Evolutionary conservation across 768 basidiomycete species (phyloP).

Genomic region (Mycena venus): DNA sequence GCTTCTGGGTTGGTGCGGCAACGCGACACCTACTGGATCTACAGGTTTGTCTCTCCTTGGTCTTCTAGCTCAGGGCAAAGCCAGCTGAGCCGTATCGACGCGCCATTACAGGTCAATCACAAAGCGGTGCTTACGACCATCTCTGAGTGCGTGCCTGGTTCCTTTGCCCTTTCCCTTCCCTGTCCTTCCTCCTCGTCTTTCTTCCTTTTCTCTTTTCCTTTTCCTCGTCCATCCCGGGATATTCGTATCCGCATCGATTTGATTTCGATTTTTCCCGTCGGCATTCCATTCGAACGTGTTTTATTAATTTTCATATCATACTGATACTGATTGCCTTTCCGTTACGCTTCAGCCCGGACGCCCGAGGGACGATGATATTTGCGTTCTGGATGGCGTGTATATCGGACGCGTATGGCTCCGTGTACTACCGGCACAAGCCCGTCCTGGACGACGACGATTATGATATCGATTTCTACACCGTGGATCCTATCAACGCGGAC

Average conservation of each 20-base stretch:
- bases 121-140: constrained; percentile 83
- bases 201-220: neutral
- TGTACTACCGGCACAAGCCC: constrained; percentile 89
- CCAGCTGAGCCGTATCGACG: constrained; percentile 10
- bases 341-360: constrained; percentile 67
- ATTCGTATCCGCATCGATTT: no score
- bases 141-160: constrained; percentile 57
- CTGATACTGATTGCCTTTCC: constrained; percentile 14
- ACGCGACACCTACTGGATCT: constrained; percentile 86
- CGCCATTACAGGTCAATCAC: constrained; percentile 78
- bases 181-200: neutral
- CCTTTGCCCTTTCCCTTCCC: neutral
- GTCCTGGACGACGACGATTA: constrained; percentile 91
- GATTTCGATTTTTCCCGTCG: no score
- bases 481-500: constrained; percentile 69
- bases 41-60: constrained; percentile 72
- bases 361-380: constrained; percentile 87
- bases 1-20: constrained; percentile 86
- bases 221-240: no score
- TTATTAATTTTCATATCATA: no score
- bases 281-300: no score
- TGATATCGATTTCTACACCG: constrained; percentile 90
- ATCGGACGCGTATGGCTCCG: constrained; percentile 85
- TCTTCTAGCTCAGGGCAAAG: neutral
- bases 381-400: constrained; percentile 96